Percentiles rank a stretch among this genome's conserved stretches.
Evolutionary conservation across 2,329 filamentous ascomycete genomes (phyloP).

Genomic region (Cercospora nicotianae): DNA sequence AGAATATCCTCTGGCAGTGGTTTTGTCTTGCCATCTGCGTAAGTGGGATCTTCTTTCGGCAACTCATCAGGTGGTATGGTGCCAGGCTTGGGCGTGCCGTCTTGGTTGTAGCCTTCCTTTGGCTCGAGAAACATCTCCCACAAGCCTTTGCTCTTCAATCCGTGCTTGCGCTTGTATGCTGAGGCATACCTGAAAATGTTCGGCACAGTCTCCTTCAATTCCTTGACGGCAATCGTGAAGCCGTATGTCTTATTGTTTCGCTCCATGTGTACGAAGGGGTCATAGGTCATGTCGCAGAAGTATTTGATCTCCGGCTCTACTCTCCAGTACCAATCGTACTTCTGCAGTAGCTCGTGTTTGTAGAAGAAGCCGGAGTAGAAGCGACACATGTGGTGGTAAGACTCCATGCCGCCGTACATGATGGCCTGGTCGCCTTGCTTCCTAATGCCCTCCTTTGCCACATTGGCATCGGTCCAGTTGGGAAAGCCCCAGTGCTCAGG

Average conservation of each 20-base stretch:
- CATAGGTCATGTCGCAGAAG: constrained; percentile 99
- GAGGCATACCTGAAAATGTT: constrained; percentile 99
- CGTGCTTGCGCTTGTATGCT: constrained; percentile 91
- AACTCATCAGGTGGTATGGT: constrained; percentile 40
- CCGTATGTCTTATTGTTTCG: constrained; percentile 95
- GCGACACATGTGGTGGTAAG: constrained; percentile 98
- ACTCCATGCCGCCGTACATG: constrained; percentile 99
- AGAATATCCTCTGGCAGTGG: constrained; percentile 78
- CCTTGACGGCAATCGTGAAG: constrained; percentile 98
- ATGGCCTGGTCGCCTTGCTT: constrained; percentile 97
- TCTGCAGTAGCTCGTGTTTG: constrained; percentile 89
- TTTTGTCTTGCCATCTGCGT: constrained; percentile 65
- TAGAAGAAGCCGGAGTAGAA: constrained; percentile 99
- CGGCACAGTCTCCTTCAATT: constrained; percentile 93
- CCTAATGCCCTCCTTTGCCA: constrained; percentile 91
- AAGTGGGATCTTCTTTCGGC: constrained; percentile 56
- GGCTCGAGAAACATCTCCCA: constrained; percentile 99
- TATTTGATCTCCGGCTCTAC: constrained; percentile 99
- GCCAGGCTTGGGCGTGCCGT: constrained; percentile 51
- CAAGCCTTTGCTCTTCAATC: constrained; percentile 83
- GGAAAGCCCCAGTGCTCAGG: constrained; percentile 93
- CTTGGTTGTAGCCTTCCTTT: constrained; percentile 59
- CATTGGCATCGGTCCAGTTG: constrained; percentile 91
- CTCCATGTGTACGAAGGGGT: constrained; percentile 95
- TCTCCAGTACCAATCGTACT: constrained; percentile 99